These are phyloP conservation scores for Pichia deserticola DNA, from an alignment of 805 yeast genomes.

Conservation along the genomic window DNA sequence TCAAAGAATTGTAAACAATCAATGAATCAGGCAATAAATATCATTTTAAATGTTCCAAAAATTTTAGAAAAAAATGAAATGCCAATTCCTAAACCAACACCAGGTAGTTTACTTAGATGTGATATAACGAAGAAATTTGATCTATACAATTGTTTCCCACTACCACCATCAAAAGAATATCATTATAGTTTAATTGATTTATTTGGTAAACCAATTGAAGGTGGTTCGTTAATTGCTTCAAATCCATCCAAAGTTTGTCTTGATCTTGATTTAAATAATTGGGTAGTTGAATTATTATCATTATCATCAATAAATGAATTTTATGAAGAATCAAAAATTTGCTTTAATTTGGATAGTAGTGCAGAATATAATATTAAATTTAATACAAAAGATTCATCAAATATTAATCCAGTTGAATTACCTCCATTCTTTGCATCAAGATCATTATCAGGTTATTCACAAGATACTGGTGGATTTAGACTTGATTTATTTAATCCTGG, in stretches of 20 bases:
- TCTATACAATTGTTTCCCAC: constrained; percentile 72
- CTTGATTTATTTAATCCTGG: constrained; percentile 68
- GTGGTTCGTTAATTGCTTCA: constrained; percentile 53
- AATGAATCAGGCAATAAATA: constrained; percentile 61
- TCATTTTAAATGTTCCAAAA: constrained; percentile 65
- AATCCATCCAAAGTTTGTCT: constrained; percentile 38
- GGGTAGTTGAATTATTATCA: constrained; percentile 31
- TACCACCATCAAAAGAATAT: constrained; percentile 40
- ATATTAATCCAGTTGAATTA: constrained; percentile 30
- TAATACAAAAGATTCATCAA: constrained; percentile 38
- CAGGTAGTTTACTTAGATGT: constrained; percentile 66
- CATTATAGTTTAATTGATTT: constrained; percentile 52
- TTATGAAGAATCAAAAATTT: constrained; percentile 11
- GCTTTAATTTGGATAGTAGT: constrained; percentile 19
- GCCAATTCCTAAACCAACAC: constrained; percentile 76
- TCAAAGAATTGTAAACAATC: constrained; percentile 37
- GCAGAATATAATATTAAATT: constrained; percentile 33
- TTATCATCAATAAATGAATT: not conserved
- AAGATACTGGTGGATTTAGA: constrained; percentile 84
- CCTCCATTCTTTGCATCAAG: constrained; percentile 75
- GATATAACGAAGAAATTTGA: constrained; percentile 54
- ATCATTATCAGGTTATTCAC: constrained; percentile 86
- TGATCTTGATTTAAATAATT: constrained; percentile 32
- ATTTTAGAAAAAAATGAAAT: constrained; percentile 53
- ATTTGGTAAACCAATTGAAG: constrained; percentile 62